These are phyloP conservation scores for Alternaria arborescens DNA, from an alignment of 2,329 filamentous ascomycete genomes.

Conservation along the genomic window DNA sequence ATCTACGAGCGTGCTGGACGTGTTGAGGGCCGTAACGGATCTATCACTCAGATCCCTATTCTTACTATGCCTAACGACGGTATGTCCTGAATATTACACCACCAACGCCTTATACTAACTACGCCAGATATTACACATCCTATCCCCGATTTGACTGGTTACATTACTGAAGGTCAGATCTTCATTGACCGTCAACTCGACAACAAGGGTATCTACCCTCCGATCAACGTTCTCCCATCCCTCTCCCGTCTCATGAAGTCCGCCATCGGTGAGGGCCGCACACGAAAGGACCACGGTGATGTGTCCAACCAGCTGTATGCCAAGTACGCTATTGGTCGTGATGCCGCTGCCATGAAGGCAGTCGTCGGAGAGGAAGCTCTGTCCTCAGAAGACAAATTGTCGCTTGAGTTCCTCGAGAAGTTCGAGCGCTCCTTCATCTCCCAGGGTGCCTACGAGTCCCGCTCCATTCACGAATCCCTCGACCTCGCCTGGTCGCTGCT, in stretches of 20 bases:
- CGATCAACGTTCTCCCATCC: constrained; percentile 97
- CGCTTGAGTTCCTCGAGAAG: constrained; percentile 97
- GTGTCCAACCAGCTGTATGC: constrained; percentile 99
- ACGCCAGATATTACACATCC: constrained; percentile 91
- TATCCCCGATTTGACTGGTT: constrained; percentile 97
- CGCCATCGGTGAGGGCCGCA: constrained; percentile 96
- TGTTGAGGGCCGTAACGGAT: constrained; percentile 95
- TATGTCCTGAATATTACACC: constrained; percentile 42
- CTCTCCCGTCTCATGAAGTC: constrained; percentile 99
- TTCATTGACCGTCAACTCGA: constrained; percentile 92
- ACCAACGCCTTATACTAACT: constrained; percentile 20
- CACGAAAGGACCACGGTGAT: constrained; percentile 94
- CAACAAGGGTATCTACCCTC: constrained; percentile 98
- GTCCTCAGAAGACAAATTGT: constrained; percentile 95
- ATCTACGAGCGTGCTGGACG: constrained; percentile 99
- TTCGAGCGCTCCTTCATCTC: constrained; percentile 95
- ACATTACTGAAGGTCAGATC: constrained; percentile 99
- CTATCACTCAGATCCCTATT: constrained; percentile 98
- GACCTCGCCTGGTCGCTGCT: constrained; percentile 97
- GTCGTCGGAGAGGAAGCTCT: constrained; percentile 98
- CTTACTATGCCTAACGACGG: constrained; percentile 99
- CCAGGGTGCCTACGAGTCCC: constrained; percentile 91
- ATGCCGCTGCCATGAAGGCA: constrained; percentile 98
- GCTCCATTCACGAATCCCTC: constrained; percentile 90
- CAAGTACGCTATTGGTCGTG: constrained; percentile 99